phyloP scores from a whole-genome alignment of 176 grass and related monocot genomes.

The Zea luxurians region DNA sequence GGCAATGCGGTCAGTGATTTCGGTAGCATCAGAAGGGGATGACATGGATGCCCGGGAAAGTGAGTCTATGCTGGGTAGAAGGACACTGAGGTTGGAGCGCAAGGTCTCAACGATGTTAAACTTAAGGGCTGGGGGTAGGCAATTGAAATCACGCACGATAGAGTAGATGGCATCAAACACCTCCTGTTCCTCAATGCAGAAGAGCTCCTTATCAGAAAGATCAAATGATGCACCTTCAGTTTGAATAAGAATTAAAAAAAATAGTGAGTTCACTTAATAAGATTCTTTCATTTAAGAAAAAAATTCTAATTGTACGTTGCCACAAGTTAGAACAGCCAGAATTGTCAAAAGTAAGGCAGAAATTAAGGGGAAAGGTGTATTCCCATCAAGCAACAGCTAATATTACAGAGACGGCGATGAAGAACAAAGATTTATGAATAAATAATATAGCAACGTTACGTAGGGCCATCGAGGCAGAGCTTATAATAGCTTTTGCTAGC shows the following conservation, averaged over 20 bases:
- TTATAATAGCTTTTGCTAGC: background rate
- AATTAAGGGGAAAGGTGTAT: background rate
- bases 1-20: conserved; percentile 56
- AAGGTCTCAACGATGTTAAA: conserved; percentile 91
- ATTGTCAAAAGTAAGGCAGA: background rate
- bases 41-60: conserved; percentile 63
- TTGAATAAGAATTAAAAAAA: conserved; percentile 28
- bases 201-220: conserved; percentile 84
- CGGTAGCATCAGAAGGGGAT: conserved; percentile 49
- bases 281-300: conserved; percentile 13
- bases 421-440: background rate
- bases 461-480: background rate
- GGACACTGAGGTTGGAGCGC: conserved; percentile 90
- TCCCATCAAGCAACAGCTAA: conserved; percentile 12
- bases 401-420: background rate
- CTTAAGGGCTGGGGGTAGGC: conserved; percentile 67
- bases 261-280: conserved; percentile 23
- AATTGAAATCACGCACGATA: conserved; percentile 66
- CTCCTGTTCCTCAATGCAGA: conserved; percentile 95
- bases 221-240: conserved; percentile 78
- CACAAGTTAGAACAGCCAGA: conserved; percentile 12
- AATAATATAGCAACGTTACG: background rate
- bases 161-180: conserved; percentile 84
- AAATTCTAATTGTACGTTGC: background rate
- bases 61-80: conserved; percentile 84